Evolutionary conservation across 2,329 filamentous ascomycete genomes (phyloP), one percentile per base, ranked within the genome.

Genomic region (Allantophomopsis cytisporea): DNA sequence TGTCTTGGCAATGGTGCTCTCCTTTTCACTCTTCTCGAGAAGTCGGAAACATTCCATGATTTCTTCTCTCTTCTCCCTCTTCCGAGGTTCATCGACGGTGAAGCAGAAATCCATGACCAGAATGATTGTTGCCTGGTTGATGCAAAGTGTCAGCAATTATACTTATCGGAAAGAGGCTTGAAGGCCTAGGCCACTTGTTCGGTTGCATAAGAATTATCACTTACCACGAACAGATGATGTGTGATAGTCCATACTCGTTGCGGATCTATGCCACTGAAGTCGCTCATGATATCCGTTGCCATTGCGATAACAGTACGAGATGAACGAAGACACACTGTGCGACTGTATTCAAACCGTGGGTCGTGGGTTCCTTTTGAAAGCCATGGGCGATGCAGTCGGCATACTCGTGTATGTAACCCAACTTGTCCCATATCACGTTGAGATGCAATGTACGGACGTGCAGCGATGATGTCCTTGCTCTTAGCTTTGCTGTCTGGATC

Each of bases 21-120:
- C 43, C 12, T 43, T 37, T 7, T 39, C 18, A 14, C 39, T 41
- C 7, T 14, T 46, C 41, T 61, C 57, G 3, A 63, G 43, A 8
- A 63, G 47, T 10, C 40, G 37, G 12, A 59, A 54, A 14, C 56
- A 57, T 12, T 55, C 44, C 11, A 53, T 39, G 30, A 60, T 50
- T 36, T 62, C 59, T 5, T 40, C 42, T 39, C 49, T 46, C 14
- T 51, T 43, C 34, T 50, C 50, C 23, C 48, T 48, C 12, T 54
- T 50, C 8, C 57, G 45, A 7, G 54, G 45, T 7, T 53, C 48
- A 2, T 45, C 45, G 14, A 48, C 52, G 31, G 56, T 52, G 32
- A 57, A 51, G 35, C 58, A 61, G 15, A 57, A 49, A 31, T 62
- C 60, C 48, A 63, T 56, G 6, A 62, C 47, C 1, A 62, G 49